Conservation (phyloP, 768 basidiomycete species). For the Phylloporus arenicola region DNA sequence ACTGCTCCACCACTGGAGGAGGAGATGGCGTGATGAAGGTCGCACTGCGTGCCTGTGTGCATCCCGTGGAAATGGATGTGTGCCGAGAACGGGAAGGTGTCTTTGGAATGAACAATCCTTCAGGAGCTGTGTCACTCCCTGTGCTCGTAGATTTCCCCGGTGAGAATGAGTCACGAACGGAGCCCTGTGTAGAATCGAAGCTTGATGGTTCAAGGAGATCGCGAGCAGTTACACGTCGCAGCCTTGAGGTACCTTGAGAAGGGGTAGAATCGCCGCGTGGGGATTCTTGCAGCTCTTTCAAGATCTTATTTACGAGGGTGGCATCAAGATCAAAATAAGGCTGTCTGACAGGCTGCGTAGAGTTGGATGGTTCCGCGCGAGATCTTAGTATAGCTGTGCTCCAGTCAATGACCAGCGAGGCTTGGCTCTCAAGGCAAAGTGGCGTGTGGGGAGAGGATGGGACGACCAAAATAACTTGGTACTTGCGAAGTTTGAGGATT, state of each 20-base stretch:
- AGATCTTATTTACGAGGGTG: constrained; percentile 15
- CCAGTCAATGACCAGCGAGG: constrained; percentile 51
- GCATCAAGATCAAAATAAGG: constrained; percentile 23
- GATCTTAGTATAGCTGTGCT: constrained; percentile 34
- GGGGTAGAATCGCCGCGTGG: constrained; percentile 9
- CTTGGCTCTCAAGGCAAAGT: constrained; percentile 48
- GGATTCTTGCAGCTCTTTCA: constrained; percentile 18
- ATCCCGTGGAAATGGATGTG: constrained; percentile 14
- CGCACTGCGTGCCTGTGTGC: constrained; percentile 14
- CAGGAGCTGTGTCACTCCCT: constrained; percentile 4
- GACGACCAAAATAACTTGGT: constrained; percentile 47
- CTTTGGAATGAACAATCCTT: constrained; percentile 9
- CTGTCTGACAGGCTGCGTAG: constrained; percentile 19
- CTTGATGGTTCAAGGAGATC: constrained; percentile 23
- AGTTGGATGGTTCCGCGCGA: constrained; percentile 17
- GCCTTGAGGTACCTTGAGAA: constrained; percentile 3
- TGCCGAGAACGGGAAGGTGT: constrained; percentile 17
- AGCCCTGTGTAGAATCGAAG: constrained; percentile 6
- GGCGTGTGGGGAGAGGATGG: constrained; percentile 35
- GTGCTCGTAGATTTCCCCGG: constrained; percentile 7
- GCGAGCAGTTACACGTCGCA: constrained; percentile 15
- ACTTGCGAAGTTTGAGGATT: constrained; percentile 47
- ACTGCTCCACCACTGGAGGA: constrained; percentile 3
- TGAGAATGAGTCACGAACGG: not conserved
- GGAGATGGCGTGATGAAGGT: constrained; percentile 8